Base-by-base conservation (phyloP, 2,329 filamentous ascomycete genomes). In the Alternaria longipes region DNA sequence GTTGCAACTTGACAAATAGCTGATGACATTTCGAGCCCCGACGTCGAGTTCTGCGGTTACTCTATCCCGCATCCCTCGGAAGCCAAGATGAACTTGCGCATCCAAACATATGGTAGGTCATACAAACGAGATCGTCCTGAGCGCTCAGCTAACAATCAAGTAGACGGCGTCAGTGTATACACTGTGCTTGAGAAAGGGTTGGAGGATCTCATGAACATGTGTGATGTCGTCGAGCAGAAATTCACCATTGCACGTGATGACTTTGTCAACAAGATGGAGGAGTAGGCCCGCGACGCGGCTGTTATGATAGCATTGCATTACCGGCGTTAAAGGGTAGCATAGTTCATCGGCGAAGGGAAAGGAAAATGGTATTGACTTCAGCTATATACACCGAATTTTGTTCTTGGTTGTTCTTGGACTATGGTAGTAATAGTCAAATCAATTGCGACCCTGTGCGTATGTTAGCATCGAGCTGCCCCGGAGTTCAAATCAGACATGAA, bases 41-140 rank as follows among this genome's bases (percentile, higher is more conserved):
- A 95, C 66, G 95, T 99, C 62, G 95, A 99, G 79, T 97, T 99
- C 81, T 98, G 95, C 81, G 95, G 94, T 63, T 99, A 99, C 80
- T 92, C 94, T 8, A 98, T 99, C 63, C 95, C 95, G 30, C 95
- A 99, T 81, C 95, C 95, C 52, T 97, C 94, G 40, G 95, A 99
- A 81, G 84, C 90, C 41, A 95, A 97, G 82, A 97, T 99, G 94
- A 97, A 98, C 76, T 84, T 99, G 64, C 89, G 95, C 73, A 98
- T 99, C 65, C 95, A 99, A 81, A 99, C 94, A 68, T 98, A 95
- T 74, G 92, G 94, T 97, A 83, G 30, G 69, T 24, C 20, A 34
- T 30, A 9, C 47, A 28, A 28, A 3, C 36, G 5, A 8, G 16
- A 9, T 9, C 18, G 16, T n/a, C 14, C 40, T 8, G 1, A 16